Base-by-base conservation (phyloP, 2,329 filamentous ascomycete genomes). In the Capronia coronata region DNA sequence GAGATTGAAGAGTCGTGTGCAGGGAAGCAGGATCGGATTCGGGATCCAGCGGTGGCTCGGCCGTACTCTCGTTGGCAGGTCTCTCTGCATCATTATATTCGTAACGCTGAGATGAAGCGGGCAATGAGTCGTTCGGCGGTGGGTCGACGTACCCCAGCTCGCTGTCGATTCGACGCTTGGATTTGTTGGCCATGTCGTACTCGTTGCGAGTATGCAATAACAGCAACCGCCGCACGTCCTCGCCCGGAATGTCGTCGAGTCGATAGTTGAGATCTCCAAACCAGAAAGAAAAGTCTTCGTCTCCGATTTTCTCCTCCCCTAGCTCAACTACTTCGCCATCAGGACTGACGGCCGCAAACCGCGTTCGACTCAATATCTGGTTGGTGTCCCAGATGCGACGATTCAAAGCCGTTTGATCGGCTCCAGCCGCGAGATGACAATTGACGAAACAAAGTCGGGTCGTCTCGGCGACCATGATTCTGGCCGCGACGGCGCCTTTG, bases 221-320 rank as follows among this genome's bases (percentile, higher is more conserved):
- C 30, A 98, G 74, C 5, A 97, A 71, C 41, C 86, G 80, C 25
- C 91, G 79, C 40, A 98, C 93, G 64, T 98, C 93, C 30, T 93
- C 86, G 1, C 89, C 90, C 0, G 91, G 87, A 42, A 97, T 78
- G 38, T 84, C 87, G 43, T 94, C 87, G 0, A 98, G 75, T 25
- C 93, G 81, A 64, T 96, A 98, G 65, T 98, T 98, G 35, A 98
- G 75, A 66, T 98, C 93, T 5, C 93, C 93, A 62, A 95, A 87
- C 88, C 91, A 97, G 63, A 98, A 96, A 0, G 83, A 82, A 68
- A 96, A 89, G 63, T 98, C 93, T 58, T 94, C 91, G 32, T 94
- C 86, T 1, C 87, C 90, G 56, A 98, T 83, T 29, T 74, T 78
- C 44, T 86, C 81, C 0, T 75, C 71, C n/a, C 83, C 80, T 2